These are phyloP conservation scores for Fraxinus latifolia DNA, from an alignment of 305 asterid species.

Conservation along the genomic window DNA sequence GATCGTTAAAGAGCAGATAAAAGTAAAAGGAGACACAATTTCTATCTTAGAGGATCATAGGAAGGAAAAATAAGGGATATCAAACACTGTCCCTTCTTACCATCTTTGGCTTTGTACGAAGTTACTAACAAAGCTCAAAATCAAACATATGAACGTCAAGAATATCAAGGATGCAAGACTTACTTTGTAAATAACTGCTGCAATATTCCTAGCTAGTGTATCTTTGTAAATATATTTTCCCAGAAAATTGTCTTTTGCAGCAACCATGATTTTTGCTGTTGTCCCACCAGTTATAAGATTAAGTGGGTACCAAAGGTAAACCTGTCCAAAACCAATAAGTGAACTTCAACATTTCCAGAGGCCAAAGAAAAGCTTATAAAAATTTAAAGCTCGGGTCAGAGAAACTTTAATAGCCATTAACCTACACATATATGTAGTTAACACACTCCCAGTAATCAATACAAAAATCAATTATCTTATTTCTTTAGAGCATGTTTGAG, in stretches of 20 bases:
- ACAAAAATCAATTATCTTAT: background rate
- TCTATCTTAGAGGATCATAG: background rate
- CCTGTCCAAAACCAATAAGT: conserved; percentile 46
- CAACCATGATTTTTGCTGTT: conserved; percentile 91
- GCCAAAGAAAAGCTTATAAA: background rate
- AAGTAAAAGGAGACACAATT: background rate
- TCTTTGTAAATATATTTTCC: conserved; percentile 96
- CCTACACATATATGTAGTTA: background rate
- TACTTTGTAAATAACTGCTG: conserved; percentile 82
- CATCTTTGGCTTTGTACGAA: background rate
- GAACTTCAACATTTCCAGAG: conserved; percentile 18
- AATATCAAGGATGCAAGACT: conserved; percentile 21
- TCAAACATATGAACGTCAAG: background rate
- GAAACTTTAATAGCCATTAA: background rate
- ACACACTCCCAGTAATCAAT: background rate
- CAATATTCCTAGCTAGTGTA: conserved; percentile 88
- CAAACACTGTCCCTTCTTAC: background rate
- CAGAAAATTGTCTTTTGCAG: conserved; percentile 91
- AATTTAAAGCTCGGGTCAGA: background rate
- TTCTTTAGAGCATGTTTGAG: background rate
- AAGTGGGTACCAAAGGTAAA: conserved; percentile 93
- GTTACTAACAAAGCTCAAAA: background rate
- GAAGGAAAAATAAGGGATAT: background rate
- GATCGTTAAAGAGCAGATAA: background rate
- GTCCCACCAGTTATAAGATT: conserved; percentile 91